A percentile compares a stretch with the other conserved stretches of the same genome.
These are phyloP conservation scores for Fusarium sp. DNA, from an alignment of 2,329 filamentous ascomycete genomes.

Conservation along the genomic window DNA sequence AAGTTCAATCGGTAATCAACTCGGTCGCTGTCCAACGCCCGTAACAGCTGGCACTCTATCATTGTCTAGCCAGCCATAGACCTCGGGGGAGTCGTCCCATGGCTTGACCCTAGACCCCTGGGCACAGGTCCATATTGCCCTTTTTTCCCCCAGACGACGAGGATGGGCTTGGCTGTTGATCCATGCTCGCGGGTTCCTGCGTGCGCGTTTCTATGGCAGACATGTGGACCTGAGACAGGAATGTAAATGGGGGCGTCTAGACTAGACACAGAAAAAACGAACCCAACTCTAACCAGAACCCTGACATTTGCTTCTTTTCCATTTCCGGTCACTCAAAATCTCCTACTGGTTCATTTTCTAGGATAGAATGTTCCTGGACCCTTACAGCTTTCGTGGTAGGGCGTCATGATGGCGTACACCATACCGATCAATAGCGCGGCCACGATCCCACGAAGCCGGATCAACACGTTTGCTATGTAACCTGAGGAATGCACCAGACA, in stretches of 20 bases:
- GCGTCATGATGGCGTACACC: neutral
- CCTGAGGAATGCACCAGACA: neutral
- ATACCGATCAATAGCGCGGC: neutral
- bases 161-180: neutral
- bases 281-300: neutral
- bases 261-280: neutral
- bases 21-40: neutral
- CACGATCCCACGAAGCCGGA: neutral
- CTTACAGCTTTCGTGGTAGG: neutral
- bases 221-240: neutral
- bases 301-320: neutral
- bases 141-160: neutral
- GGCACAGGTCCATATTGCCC: neutral
- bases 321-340: neutral
- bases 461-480: neutral
- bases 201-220: neutral
- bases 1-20: neutral
- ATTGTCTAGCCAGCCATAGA: neutral
- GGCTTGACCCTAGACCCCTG: neutral
- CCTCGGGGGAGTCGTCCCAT: neutral
- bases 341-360: neutral
- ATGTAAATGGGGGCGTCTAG: neutral
- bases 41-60: neutral
- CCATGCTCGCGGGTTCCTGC: neutral
- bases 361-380: neutral